phyloP scores from a whole-genome alignment of 352 stramenopile genomes.

The Thraustochytrium sp. region DNA sequence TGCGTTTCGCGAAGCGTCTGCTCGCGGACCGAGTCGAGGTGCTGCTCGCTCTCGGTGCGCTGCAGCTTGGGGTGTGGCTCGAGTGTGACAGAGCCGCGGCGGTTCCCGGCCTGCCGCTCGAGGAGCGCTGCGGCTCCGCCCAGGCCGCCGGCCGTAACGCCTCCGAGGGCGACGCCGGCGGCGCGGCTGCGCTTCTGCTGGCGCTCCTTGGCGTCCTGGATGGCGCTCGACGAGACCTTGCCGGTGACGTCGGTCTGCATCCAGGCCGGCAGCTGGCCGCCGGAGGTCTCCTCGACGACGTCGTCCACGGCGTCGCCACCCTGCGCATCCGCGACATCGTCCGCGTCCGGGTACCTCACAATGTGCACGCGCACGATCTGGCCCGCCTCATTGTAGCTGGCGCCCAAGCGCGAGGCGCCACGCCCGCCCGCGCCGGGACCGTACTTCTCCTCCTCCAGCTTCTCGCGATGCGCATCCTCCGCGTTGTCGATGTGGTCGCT shows the following conservation, averaged over 20 bases:
- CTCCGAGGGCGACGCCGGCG: neutral
- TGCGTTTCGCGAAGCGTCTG: neutral
- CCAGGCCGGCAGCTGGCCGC: slow-evolving; percentile 24
- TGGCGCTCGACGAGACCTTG: neutral
- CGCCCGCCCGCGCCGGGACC: neutral
- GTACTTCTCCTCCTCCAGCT: slow-evolving; percentile 6
- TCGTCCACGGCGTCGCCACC: neutral
- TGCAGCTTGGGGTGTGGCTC: neutral
- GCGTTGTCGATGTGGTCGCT: slow-evolving; percentile 20
- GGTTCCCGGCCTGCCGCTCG: neutral
- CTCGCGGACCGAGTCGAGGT: neutral
- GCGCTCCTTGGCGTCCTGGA: slow-evolving; percentile 33
- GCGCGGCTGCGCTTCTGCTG: neutral
- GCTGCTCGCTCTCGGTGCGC: slow-evolving; percentile 22
- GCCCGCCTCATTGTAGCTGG: neutral
- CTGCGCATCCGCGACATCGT: neutral
- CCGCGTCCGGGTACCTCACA: neutral
- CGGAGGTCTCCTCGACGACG: neutral
- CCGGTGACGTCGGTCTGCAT: slow-evolving; percentile 13
- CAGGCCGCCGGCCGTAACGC: neutral
- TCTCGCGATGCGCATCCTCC: neutral
- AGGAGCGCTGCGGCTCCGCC: neutral
- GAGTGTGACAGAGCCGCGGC: neutral
- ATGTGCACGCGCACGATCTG: slow-evolving; percentile 8
- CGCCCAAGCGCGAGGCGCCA: neutral